Base-by-base conservation (phyloP, 495 filamentous ascomycete genomes). In the Aspergillus sclerotioniger region DNA sequence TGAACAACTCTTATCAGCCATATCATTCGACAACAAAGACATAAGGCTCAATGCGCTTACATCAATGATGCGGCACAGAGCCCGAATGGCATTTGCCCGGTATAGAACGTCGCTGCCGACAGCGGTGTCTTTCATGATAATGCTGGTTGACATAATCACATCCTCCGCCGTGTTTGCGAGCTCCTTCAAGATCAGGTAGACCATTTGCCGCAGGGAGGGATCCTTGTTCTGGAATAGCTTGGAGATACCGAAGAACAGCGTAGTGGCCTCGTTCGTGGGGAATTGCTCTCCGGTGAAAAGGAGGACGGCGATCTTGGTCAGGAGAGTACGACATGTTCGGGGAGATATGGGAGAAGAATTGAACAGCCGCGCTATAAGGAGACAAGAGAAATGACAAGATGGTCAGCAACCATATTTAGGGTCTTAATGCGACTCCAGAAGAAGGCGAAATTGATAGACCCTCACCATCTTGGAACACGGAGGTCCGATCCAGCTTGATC, bases 161-260 rank as follows among this genome's bases (percentile, higher is more conserved):
- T 99, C 94, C 75, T 98, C 92, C 29, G 95, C 93, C n/a, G 91
- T 95, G 68, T 86, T 83, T 59, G 93, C 90, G 62, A 99, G 80
- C 82, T 99, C 94, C 82, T 96, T 97, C 79, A 98, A 87, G 62
- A 96, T 87, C 31, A 98, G 82, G 78, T 98, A 96, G 35, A 99
- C 93, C 93, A 98, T 98, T 80, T 99, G 94, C 66, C 94, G 91
- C 73, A 99, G 82, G 61, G 90, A 91, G 63, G 92, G 90, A 85
- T 99, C 94, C 74, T 96, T 96, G 76, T 97, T 97, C 78, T 99
- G 94, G 81, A 99, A 99, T 57, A 99, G 86, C 80, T 99, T 99
- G 59, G 92, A 96, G 72, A 99, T 98, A 60, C 93, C 92, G 76
- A 99, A 98, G 84, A 99, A 99, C 57, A 99, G 90, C 45, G 90